A percentile compares a stretch with the other conserved stretches of the same genome.
These are phyloP conservation scores for Metschnikowia kofuensis DNA, from an alignment of 805 yeast genomes.

Conservation along the genomic window DNA sequence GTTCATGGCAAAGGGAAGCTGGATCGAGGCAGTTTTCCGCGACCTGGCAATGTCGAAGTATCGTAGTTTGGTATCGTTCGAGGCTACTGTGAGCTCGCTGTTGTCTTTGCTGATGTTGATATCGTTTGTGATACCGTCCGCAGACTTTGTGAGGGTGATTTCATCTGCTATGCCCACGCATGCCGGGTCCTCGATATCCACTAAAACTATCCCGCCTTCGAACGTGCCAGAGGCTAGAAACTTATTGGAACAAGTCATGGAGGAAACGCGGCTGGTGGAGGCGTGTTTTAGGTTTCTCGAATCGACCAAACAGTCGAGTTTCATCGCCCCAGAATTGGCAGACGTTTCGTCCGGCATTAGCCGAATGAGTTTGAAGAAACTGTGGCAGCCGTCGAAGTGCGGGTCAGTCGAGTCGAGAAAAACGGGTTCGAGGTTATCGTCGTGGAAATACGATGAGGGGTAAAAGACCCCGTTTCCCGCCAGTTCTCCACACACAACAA, in stretches of 20 bases:
- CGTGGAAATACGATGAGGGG: slow-evolving; percentile 35
- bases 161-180: slow-evolving; percentile 26
- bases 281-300: slow-evolving; percentile 27
- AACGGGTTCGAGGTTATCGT: slow-evolving; percentile 25
- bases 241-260: slow-evolving; percentile 42
- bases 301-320: slow-evolving; percentile 39
- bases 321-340: slow-evolving; percentile 21
- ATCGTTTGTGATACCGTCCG: slow-evolving; percentile 54
- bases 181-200: slow-evolving; percentile 29
- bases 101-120: slow-evolving; percentile 32
- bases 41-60: slow-evolving; percentile 33
- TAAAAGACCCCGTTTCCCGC: slow-evolving; percentile 37
- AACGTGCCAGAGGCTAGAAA: slow-evolving; percentile 52
- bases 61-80: slow-evolving; percentile 48
- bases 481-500: slow-evolving; percentile 40
- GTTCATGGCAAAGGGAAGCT: slow-evolving; percentile 49
- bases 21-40: slow-evolving; percentile 8
- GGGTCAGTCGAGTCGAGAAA: slow-evolving; percentile 17
- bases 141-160: slow-evolving; percentile 37
- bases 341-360: slow-evolving; percentile 28
- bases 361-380: slow-evolving; percentile 36
- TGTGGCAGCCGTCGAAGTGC: slow-evolving; percentile 22
- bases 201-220: slow-evolving; percentile 47
- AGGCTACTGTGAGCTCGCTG: slow-evolving; percentile 41
- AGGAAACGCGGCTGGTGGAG: slow-evolving; percentile 44